Evolutionary conservation across 106 monocot species (phyloP), one percentile per base, ranked within the genome.

Genomic region (Apostasia ramifera): DNA sequence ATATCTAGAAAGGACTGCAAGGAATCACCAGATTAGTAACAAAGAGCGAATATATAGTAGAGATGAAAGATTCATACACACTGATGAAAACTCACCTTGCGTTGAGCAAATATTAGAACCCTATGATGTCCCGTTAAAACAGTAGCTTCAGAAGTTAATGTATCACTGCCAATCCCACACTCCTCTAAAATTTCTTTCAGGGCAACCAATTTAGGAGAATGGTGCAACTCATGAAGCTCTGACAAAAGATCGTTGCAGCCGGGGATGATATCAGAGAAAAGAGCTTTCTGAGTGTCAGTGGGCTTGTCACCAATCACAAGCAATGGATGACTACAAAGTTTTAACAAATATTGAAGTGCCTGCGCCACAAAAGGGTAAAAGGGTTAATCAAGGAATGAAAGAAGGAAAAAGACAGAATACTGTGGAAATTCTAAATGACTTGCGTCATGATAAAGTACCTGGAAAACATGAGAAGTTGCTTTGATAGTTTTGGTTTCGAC

Each of bases 251-350:
- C 84, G 55, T 66, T 47, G 66, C 76, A 84, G 13, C 66, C 82
- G 47, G 89, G 82, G 42, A 84, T 66, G 47, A 73, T 66, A 60
- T 89, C 88, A 44, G 82, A 80, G 12, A 95, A 53, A 63, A 78
- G 55, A 47, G n/a, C 55, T 57, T 78, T 47, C 11, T 89, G 8
- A 58, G 82, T 74, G 53, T 82, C 81, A 41, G 82, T 68, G 60
- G 89, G 84, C 8, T 80, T 89, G 59, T 82, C 82, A 61, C 97
- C 92, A 71, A 87, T 64, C n/a, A 85, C 97, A 71, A 97, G 97
- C 77, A 97, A 85, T n/a, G 97, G 97, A 77, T 97, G 97, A 62
- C 97, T 87, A 70, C 97, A 97, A 12, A 97, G 79, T 68, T 97
- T 97, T 53, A 97, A 67, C 57, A 97, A 61, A 75, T 97, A 97